Evolutionary conservation across 805 yeast genomes (phyloP), one percentile per base, ranked within the genome.

Genomic region (Wickerhamomyces tratensis): DNA sequence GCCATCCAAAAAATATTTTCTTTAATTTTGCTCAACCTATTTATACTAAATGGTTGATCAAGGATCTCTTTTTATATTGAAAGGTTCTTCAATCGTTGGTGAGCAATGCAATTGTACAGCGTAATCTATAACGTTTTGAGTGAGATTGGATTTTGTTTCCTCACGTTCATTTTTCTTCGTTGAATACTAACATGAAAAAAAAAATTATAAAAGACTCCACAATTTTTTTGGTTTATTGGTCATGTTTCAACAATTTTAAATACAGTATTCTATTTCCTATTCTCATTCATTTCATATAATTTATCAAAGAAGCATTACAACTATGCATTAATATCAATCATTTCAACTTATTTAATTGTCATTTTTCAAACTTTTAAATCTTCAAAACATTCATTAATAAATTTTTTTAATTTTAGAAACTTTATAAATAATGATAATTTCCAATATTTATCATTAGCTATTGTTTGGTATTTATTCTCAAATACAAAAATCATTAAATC

Each of bases 171-270:
- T 20, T 20, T 20, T 20, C 4, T 20, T 20, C 20, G 20, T 20
- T 20, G 20, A 20, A 20, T 20, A 20, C 20, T 20, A 20, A 20
- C 20, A 20, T 3, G 20, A 20, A 20, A 20, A 20, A 20, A 20
- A 20, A 20, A 3, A 20, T 20, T 3, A 20, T 20, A 20, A 20
- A 20, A 61, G 48, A 72, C 79, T 10, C 77, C 78, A 8, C 86
- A 81, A 56, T 79, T 82, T 54, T 77, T 77, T 51, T 82, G 89
- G 89, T 82, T 73, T 49, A 41, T 78, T 27, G 82, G 84, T 14
- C 86, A 82, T 58, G 65, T 74, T 12, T 54, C 68, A 31, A 74
- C 79, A 2, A 48, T 76, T 3, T 49, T 58, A 42, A 72, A 63
- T 57, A 71, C 72, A 52, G 44, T 61, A 4, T 48, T 61, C 15